A percentile compares a stretch with the other conserved stretches of the same genome.
Evolutionary conservation across 805 yeast species (phyloP).

Genomic region (Suhomyces tanzawaensis): DNA sequence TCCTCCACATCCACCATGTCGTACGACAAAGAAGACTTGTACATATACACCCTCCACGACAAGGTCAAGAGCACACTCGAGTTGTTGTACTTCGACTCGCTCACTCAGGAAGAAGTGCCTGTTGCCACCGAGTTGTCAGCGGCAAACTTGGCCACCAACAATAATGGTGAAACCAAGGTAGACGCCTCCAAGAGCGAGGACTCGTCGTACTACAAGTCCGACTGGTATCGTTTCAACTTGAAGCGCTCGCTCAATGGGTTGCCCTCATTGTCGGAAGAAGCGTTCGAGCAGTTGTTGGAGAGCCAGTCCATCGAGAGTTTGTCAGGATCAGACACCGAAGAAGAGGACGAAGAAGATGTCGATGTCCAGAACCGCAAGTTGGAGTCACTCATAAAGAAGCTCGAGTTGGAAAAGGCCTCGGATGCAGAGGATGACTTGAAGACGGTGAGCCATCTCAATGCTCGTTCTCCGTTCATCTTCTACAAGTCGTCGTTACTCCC

Average conservation of each 20-base stretch:
- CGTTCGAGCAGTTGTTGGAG: slow-evolving; percentile 56
- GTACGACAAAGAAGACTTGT: slow-evolving; percentile 34
- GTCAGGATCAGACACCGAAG: slow-evolving; percentile 50
- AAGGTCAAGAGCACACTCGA: slow-evolving; percentile 45
- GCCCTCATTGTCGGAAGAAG: slow-evolving; percentile 48
- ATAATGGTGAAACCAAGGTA: background rate
- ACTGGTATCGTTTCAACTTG: slow-evolving; percentile 56
- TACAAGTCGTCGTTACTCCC: slow-evolving; percentile 51
- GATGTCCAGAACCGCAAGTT: slow-evolving; percentile 23
- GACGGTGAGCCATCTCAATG: slow-evolving; percentile 53
- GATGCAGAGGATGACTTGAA: slow-evolving; percentile 31
- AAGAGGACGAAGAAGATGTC: slow-evolving; percentile 26
- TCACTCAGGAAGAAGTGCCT: slow-evolving; percentile 22
- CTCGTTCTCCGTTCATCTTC: slow-evolving; percentile 67
- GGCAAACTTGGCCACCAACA: background rate
- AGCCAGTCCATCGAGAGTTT: slow-evolving; percentile 52
- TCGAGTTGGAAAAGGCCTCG: slow-evolving; percentile 10
- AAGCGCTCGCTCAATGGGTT: slow-evolving; percentile 50
- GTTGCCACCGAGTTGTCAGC: background rate
- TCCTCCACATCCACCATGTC: no score
- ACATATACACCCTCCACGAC: slow-evolving; percentile 46
- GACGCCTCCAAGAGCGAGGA: slow-evolving; percentile 7
- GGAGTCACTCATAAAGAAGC: slow-evolving; percentile 22
- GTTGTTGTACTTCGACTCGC: slow-evolving; percentile 54
- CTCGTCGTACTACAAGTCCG: slow-evolving; percentile 47